Percentiles rank a stretch among this genome's conserved stretches.
Conservation (phyloP, 73 alveolate species). For the Stentor coeruleus region DNA sequence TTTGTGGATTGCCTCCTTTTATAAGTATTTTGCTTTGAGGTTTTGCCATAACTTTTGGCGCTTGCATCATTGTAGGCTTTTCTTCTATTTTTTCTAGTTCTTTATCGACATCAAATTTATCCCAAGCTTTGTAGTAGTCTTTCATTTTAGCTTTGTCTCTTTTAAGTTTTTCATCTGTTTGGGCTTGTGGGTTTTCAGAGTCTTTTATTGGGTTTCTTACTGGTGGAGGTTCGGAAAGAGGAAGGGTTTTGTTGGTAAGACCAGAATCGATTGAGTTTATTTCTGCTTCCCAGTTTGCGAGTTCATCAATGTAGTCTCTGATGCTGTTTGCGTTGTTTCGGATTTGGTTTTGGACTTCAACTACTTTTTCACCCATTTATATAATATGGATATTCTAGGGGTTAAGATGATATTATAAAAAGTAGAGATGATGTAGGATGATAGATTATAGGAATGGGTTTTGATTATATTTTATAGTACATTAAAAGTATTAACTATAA, state of each 20-base stretch:
- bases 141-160: slow-evolving; percentile 59
- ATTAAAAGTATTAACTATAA: no score
- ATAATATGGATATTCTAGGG: no score
- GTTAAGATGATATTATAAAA: no score
- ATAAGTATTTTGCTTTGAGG: slow-evolving; percentile 55
- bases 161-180: slow-evolving; percentile 27
- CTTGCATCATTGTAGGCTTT: neutral
- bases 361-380: slow-evolving; percentile 4
- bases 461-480: no score
- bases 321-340: neutral
- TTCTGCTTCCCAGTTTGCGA: slow-evolving; percentile 17
- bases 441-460: no score
- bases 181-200: neutral
- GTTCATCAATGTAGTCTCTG: neutral
- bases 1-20: slow-evolving; percentile 43
- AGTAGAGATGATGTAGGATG: no score
- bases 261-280: neutral
- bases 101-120: slow-evolving; percentile 43
- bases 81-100: slow-evolving; percentile 8
- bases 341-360: slow-evolving; percentile 15
- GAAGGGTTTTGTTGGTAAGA: slow-evolving; percentile 10
- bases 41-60: slow-evolving; percentile 47
- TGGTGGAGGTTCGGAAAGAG: neutral
- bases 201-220: neutral
- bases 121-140: slow-evolving; percentile 63